phyloP scores from a whole-genome alignment of 2,329 filamentous ascomycete species.

The Aspergillus fumigatus region DNA sequence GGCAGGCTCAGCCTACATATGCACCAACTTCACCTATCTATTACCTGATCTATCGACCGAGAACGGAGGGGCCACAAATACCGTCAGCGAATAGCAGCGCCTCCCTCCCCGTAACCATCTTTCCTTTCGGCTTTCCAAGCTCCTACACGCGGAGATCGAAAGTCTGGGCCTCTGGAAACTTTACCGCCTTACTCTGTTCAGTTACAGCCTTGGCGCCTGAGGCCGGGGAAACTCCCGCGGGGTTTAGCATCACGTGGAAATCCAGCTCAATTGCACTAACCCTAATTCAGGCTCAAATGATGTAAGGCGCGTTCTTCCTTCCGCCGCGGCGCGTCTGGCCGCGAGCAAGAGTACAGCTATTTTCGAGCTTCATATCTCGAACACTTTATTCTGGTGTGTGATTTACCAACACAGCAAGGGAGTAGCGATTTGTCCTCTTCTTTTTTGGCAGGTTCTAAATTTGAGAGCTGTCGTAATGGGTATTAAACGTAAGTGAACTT shows the following conservation, averaged over 20 bases:
- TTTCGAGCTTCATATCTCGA: not conserved
- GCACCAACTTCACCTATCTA: not conserved
- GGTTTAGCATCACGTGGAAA: constrained; percentile 16
- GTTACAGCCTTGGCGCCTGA: not conserved
- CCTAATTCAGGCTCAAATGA: constrained; percentile 17
- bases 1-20: not conserved
- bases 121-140: not conserved
- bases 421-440: not conserved
- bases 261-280: constrained; percentile 2
- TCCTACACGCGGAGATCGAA: not conserved
- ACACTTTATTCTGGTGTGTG: not conserved
- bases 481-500: constrained; percentile 45
- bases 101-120: not conserved
- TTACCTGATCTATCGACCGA: not conserved
- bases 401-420: not conserved
- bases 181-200: not conserved
- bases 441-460: not conserved
- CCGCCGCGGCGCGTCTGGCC: constrained; percentile 13
- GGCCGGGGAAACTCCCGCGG: not conserved
- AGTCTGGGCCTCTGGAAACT: not conserved
- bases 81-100: not conserved
- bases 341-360: constrained; percentile 2
- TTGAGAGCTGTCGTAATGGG: constrained; percentile 36
- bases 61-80: not conserved
- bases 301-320: constrained; percentile 14